Percentiles rank a stretch among this genome's conserved stretches.
These are phyloP conservation scores for Suillus bovinus DNA, from an alignment of 768 basidiomycete genomes.

Conservation along the genomic window DNA sequence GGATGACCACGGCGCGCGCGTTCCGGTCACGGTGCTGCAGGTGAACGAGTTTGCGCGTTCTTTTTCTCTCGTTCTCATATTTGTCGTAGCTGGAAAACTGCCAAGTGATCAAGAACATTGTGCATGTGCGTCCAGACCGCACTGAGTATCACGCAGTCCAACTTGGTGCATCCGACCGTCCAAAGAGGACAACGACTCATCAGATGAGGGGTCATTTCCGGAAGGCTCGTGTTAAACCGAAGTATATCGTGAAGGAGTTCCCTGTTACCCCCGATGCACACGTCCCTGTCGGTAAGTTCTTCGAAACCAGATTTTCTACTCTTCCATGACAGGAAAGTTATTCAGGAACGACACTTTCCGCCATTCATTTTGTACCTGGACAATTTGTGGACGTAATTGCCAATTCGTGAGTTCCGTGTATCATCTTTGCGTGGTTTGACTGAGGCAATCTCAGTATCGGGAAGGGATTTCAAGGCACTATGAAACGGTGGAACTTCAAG, in stretches of 20 bases:
- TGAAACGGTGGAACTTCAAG: slow-evolving; percentile 95
- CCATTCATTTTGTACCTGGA: slow-evolving; percentile 95
- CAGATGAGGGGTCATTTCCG: slow-evolving; percentile 90
- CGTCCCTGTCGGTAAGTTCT: slow-evolving; percentile 75
- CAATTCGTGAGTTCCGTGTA: slow-evolving; percentile 71
- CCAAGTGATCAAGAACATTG: slow-evolving; percentile 83
- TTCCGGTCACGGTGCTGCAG: slow-evolving; percentile 94
- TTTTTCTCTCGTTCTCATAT: slow-evolving; percentile 15
- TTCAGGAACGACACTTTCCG: slow-evolving; percentile 84
- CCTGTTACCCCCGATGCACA: slow-evolving; percentile 87
- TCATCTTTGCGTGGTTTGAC: slow-evolving; percentile 4
- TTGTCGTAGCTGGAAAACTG: slow-evolving; percentile 73
- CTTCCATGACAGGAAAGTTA: slow-evolving; percentile 2
- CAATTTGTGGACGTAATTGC: slow-evolving; percentile 93
- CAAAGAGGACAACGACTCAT: slow-evolving; percentile 67
- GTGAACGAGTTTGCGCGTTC: slow-evolving; percentile 41
- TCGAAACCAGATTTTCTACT: slow-evolving; percentile 1
- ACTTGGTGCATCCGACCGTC: slow-evolving; percentile 80
- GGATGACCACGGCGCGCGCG: slow-evolving; percentile 84
- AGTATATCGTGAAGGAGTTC: slow-evolving; percentile 86
- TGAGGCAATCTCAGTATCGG: slow-evolving; percentile 66
- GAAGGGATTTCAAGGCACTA: slow-evolving; percentile 94
- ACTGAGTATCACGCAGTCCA: slow-evolving; percentile 91
- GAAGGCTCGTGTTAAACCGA: slow-evolving; percentile 79
- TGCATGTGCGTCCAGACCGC: slow-evolving; percentile 60